These are phyloP conservation scores for Fusarium mangiferae DNA, from an alignment of 2,329 filamentous ascomycete genomes.

Conservation along the genomic window DNA sequence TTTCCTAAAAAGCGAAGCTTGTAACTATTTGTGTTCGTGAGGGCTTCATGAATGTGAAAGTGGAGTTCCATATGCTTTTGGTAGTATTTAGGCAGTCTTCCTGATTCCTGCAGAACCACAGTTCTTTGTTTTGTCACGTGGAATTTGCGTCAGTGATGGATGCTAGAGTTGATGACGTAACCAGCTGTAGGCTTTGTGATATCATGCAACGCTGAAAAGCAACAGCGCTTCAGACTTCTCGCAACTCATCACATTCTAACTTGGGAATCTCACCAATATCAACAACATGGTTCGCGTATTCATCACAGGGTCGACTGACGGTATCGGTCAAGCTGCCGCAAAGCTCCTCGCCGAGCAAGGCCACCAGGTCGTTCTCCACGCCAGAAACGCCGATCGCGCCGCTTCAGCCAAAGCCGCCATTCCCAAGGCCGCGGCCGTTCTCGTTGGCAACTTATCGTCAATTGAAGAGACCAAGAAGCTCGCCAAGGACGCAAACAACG, in stretches of 20 bases:
- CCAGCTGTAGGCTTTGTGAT: background rate
- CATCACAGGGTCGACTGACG: conserved; percentile 36
- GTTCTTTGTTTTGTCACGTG: background rate
- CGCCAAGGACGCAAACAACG: conserved; percentile 24
- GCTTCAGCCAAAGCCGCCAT: conserved; percentile 20
- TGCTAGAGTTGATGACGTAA: conserved; percentile 1
- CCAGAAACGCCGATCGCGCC: conserved; percentile 33
- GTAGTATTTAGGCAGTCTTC: too few species aligned
- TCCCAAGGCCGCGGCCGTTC: conserved; percentile 23
- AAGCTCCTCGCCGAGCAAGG: conserved; percentile 31
- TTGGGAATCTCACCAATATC: accelerated
- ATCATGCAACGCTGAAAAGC: conserved; percentile 4
- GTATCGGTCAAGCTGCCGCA: conserved; percentile 32
- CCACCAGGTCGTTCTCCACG: conserved; percentile 33
- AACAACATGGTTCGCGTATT: conserved; percentile 34
- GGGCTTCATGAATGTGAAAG: too few species aligned
- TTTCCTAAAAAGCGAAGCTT: too few species aligned
- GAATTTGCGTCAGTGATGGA: background rate
- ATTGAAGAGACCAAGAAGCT: conserved; percentile 33
- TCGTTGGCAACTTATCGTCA: conserved; percentile 24
- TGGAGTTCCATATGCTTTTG: too few species aligned
- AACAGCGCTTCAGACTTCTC: background rate
- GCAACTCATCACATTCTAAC: accelerated
- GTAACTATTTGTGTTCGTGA: too few species aligned
- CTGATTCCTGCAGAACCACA: too few species aligned